phyloP scores from a whole-genome alignment of 345 rosid species.

The Arabis hirsuta region DNA sequence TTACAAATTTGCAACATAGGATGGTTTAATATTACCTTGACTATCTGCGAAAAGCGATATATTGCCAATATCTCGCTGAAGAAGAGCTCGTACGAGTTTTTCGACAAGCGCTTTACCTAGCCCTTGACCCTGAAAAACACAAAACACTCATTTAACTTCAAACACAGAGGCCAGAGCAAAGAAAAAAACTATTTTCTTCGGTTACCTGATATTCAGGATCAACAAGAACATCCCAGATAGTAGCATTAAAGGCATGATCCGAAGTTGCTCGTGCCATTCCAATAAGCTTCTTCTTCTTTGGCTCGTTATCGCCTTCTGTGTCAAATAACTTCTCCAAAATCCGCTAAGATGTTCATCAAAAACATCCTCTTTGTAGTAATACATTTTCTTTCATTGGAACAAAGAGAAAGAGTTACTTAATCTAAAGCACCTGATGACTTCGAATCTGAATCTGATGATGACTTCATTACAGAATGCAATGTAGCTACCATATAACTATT shows the following conservation, averaged over 20 bases:
- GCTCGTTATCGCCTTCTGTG: conserved; percentile 74
- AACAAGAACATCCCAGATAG: conserved; percentile 98
- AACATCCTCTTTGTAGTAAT: conserved; percentile 46
- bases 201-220: conserved; percentile 90
- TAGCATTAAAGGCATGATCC: conserved; percentile 97
- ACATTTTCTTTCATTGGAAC: conserved; percentile 21
- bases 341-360: conserved; percentile 84
- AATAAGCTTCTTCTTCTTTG: conserved; percentile 59
- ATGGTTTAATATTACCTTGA: conserved; percentile 57
- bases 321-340: conserved; percentile 90
- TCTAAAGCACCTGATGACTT: conserved; percentile 53
- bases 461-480: conserved; percentile 67
- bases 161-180: not conserved
- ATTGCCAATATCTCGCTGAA: conserved; percentile 91
- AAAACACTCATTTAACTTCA: conserved; percentile 3
- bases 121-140: conserved; percentile 79
- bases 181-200: too few relatives aligned
- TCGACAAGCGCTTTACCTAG: conserved; percentile 92
- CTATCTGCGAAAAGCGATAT: conserved; percentile 98
- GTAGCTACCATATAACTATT: conserved; percentile 97
- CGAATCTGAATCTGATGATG: conserved; percentile 50
- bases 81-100: conserved; percentile 81
- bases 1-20: not conserved
- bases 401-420: not conserved
- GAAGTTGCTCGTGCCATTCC: conserved; percentile 99